Evolutionary conservation across 345 rosid species (phyloP), one percentile per base, ranked within the genome.

Genomic region (Populus nigra): DNA sequence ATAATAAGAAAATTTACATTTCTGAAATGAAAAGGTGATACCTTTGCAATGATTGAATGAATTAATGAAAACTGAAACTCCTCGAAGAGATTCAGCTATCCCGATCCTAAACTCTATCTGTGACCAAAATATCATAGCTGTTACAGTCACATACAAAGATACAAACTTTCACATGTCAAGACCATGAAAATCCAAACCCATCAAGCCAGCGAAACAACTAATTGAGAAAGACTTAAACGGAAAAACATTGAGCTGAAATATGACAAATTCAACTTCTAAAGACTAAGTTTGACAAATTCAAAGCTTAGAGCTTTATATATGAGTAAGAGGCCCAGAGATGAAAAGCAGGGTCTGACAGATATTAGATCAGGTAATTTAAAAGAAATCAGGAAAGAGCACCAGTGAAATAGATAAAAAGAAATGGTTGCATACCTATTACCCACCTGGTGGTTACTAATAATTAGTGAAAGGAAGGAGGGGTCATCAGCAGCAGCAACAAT

Each of bases 301-400:
- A 59, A 59, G 63, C 63, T 59, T n/a, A n/a, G 15, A 59, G 63
- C 63, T 59, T 59, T n/a, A n/a, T 59, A 43, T 2, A 43, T 2
- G 47, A 10, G 47, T 11, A 43, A 43, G 15, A 43, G 47, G 47
- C 47, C 47, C 47, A 43, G 15, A 59, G n/a, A n/a, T n/a, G 29
- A 59, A 59, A n/a, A 59, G 15, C 27, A 59, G 15, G 63, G 63
- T n/a, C 63, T 59, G 29, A 3, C 29, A 59, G 29, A 59, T 59
- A 59, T 59, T 59, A 59, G 63, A 59, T 59, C 63, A 59, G 63
- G 63, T 59, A 59, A n/a, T 59, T 59, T n/a, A 23, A 59, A n/a
- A 59, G 25, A 59, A 59, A 59, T 59, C 63, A 59, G 12, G 63
- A 59, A n/a, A n/a, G 63, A 59, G 63, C 63, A 23, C n/a, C 29